phyloP scores from a whole-genome alignment of 768 basidiomycete genomes.

The Gloeopeniophorella convolvens region DNA sequence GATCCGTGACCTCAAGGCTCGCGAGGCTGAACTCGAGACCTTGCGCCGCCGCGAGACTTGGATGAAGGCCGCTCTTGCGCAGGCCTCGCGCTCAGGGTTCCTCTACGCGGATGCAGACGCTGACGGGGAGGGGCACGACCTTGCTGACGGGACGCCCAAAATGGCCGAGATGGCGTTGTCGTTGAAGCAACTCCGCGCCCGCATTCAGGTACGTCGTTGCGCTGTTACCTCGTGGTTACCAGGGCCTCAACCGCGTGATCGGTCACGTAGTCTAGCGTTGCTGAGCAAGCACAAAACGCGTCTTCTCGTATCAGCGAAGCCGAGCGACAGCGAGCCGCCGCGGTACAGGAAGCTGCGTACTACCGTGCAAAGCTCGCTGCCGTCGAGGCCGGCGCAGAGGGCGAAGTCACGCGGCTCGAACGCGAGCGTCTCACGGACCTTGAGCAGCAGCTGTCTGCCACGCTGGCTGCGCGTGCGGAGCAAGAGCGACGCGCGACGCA shows the following conservation, averaged over 20 bases:
- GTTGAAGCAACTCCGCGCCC: slow-evolving; percentile 84
- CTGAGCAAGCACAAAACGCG: slow-evolving; percentile 66
- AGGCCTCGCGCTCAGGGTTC: slow-evolving; percentile 76
- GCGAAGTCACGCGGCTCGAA: slow-evolving; percentile 66
- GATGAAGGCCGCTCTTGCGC: slow-evolving; percentile 74
- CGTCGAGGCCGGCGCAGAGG: slow-evolving; percentile 60
- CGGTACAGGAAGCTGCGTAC: slow-evolving; percentile 90
- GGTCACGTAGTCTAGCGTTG: slow-evolving; percentile 51
- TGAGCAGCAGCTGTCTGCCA: slow-evolving; percentile 58
- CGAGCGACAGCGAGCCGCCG: slow-evolving; percentile 67
- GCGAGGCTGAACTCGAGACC: slow-evolving; percentile 74
- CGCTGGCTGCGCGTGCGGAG: slow-evolving; percentile 54
- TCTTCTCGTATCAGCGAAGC: slow-evolving; percentile 77
- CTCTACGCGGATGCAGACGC: slow-evolving; percentile 46
- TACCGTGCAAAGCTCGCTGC: slow-evolving; percentile 94
- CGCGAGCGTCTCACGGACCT: slow-evolving; percentile 70
- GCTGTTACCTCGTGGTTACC: neutral
- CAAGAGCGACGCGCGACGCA: slow-evolving; percentile 70
- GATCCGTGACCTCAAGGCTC: slow-evolving; percentile 71
- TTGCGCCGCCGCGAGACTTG: slow-evolving; percentile 74
- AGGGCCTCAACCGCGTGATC: neutral
- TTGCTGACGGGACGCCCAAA: slow-evolving; percentile 40
- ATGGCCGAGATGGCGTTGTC: slow-evolving; percentile 67
- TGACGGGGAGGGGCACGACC: slow-evolving; percentile 36
- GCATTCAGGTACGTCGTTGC: slow-evolving; percentile 61